These are phyloP conservation scores for Vinca major DNA, from an alignment of 305 asterid species.

Conservation along the genomic window DNA sequence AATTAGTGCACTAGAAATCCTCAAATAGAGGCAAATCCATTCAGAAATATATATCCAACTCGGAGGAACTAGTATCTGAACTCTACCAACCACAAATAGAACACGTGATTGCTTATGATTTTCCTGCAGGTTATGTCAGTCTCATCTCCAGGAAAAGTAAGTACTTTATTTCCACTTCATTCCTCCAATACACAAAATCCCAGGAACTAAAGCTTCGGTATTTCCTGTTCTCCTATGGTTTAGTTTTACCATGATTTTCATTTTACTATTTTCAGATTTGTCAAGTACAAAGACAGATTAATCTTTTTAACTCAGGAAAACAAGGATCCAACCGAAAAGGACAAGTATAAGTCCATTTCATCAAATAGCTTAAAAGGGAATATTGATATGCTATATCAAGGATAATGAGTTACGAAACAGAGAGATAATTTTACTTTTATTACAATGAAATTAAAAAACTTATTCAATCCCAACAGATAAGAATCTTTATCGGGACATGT, in stretches of 20 bases:
- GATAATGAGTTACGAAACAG: neutral
- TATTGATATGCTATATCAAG: neutral
- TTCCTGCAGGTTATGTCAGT: neutral
- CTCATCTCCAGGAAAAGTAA: neutral
- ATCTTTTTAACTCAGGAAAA: neutral
- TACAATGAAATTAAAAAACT: neutral
- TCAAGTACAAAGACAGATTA: neutral
- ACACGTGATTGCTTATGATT: neutral
- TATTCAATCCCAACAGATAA: neutral
- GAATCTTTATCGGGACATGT: neutral
- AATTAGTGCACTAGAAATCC: neutral
- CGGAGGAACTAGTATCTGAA: neutral
- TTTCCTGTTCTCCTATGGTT: neutral
- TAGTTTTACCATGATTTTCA: neutral
- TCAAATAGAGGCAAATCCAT: neutral
- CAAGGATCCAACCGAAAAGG: neutral
- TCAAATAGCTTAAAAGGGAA: neutral
- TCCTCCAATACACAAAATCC: neutral
- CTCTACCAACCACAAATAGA: neutral
- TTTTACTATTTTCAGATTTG: neutral
- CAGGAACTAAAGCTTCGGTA: neutral
- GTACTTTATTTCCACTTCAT: neutral
- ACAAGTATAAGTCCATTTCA: neutral
- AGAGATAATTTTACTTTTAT: neutral
- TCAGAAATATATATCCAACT: neutral